These are phyloP conservation scores for Aspergillus leporis DNA, from an alignment of 495 filamentous ascomycete species.

Conservation along the genomic window DNA sequence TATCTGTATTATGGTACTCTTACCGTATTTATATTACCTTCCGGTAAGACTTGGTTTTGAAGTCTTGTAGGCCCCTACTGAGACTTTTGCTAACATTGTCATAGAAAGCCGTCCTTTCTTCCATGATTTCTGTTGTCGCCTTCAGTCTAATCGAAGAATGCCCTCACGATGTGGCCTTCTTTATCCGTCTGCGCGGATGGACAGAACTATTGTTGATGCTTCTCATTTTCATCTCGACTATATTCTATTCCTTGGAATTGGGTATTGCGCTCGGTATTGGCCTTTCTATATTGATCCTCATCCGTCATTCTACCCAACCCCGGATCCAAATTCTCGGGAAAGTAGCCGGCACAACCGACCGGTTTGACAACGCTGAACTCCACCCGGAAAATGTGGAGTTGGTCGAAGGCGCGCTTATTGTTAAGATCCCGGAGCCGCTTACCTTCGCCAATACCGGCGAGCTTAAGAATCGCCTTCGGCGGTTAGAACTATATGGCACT, in stretches of 20 bases:
- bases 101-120: conserved; percentile 88
- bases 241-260: conserved; percentile 83
- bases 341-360: conserved; percentile 69
- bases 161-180: conserved; percentile 88
- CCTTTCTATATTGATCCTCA: conserved; percentile 82
- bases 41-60: conserved; percentile 60
- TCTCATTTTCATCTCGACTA: conserved; percentile 85
- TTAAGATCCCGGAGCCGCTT: conserved; percentile 94
- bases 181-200: conserved; percentile 80
- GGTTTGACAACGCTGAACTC: conserved; percentile 87
- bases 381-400: conserved; percentile 78
- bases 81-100: conserved; percentile 6
- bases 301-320: conserved; percentile 84
- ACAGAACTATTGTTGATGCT: conserved; percentile 83
- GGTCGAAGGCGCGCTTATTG: conserved; percentile 87
- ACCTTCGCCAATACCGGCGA: conserved; percentile 98
- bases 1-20: conserved; percentile 71
- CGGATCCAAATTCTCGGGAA: conserved; percentile 97
- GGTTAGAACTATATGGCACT: conserved; percentile 87
- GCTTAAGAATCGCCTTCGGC: conserved; percentile 75
- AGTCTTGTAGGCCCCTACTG: neutral
- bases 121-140: conserved; percentile 95
- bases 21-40: conserved; percentile 93
- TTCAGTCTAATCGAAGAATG: conserved; percentile 95
- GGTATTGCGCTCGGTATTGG: conserved; percentile 91